Evolutionary conservation across 139 green algal genomes (phyloP).

Genomic region (Chara braunii): DNA sequence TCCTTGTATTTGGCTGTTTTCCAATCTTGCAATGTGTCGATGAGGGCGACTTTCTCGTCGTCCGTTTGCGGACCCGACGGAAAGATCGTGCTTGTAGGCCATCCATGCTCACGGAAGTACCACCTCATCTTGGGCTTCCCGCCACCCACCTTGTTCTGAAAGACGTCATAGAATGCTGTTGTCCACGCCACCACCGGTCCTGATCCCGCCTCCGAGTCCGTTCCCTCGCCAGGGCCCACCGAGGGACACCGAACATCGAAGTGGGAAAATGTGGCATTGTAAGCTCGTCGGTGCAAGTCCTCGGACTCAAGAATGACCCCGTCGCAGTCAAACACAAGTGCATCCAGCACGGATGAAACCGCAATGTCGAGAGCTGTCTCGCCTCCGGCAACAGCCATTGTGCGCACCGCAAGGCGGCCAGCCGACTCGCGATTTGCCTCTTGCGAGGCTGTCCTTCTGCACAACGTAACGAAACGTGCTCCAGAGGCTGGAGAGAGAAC

Average conservation of each 20-base stretch:
- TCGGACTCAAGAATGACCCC: conserved; percentile 86
- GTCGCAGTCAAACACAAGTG: conserved; percentile 76
- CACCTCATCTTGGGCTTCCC: conserved; percentile 94
- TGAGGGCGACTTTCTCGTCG: conserved; percentile 57
- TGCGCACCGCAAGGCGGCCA: too few species aligned
- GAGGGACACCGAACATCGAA: conserved; percentile 62
- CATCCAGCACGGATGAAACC: too few species aligned
- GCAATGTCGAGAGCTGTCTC: too few species aligned
- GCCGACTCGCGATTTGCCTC: too few species aligned
- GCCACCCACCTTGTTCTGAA: conserved; percentile 76
- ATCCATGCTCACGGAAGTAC: conserved; percentile 69
- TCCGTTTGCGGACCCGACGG: conserved; percentile 49
- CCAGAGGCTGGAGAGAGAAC: too few species aligned
- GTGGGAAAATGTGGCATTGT: conserved; percentile 77
- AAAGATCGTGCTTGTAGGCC: conserved; percentile 57
- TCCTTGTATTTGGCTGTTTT: conserved; percentile 57
- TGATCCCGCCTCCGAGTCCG: too few species aligned
- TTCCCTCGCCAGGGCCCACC: too few species aligned
- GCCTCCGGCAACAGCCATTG: too few species aligned
- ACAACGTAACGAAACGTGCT: too few species aligned
- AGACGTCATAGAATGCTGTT: conserved; percentile 73
- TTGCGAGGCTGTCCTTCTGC: too few species aligned
- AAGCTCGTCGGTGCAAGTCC: conserved; percentile 79
- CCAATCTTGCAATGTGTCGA: conserved; percentile 70
- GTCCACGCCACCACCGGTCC: conserved; percentile 56